Evolutionary conservation across 768 basidiomycete species (phyloP).

Genomic region (Trametes punicea): DNA sequence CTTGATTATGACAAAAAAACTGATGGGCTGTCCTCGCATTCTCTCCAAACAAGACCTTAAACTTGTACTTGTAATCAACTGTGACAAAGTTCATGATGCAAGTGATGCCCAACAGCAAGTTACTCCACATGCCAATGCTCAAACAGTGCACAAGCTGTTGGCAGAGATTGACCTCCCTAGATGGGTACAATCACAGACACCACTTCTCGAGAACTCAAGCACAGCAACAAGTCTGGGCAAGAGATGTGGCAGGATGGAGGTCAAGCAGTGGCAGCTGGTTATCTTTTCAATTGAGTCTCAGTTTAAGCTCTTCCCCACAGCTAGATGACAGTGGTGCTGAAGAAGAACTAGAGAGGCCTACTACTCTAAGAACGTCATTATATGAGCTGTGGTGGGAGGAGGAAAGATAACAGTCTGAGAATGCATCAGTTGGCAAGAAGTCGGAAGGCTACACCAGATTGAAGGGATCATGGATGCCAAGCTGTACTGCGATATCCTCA

Average conservation of each 20-base stretch:
- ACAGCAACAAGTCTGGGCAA: background rate
- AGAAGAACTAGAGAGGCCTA: slow-evolving; percentile 5
- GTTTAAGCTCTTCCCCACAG: slow-evolving; percentile 6
- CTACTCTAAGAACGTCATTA: background rate
- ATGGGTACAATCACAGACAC: background rate
- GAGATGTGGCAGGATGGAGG: background rate
- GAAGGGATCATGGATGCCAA: background rate
- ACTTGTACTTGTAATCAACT: background rate
- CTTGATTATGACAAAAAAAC: background rate
- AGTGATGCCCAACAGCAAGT: background rate
- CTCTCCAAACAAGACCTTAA: background rate
- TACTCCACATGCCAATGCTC: background rate
- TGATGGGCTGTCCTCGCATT: background rate
- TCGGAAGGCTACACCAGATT: background rate
- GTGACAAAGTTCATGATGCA: background rate
- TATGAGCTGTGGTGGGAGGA: background rate
- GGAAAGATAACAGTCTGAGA: background rate
- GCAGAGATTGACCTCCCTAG: background rate
- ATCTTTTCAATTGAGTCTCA: slow-evolving; percentile 10
- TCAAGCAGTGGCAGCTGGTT: background rate
- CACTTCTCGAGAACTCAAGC: background rate
- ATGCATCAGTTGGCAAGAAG: background rate
- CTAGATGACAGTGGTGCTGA: background rate
- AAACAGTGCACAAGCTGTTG: background rate
- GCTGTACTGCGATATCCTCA: background rate